Evolutionary conservation across 495 filamentous ascomycete genomes (phyloP).

Genomic region (Hyaloscypha variabilis): DNA sequence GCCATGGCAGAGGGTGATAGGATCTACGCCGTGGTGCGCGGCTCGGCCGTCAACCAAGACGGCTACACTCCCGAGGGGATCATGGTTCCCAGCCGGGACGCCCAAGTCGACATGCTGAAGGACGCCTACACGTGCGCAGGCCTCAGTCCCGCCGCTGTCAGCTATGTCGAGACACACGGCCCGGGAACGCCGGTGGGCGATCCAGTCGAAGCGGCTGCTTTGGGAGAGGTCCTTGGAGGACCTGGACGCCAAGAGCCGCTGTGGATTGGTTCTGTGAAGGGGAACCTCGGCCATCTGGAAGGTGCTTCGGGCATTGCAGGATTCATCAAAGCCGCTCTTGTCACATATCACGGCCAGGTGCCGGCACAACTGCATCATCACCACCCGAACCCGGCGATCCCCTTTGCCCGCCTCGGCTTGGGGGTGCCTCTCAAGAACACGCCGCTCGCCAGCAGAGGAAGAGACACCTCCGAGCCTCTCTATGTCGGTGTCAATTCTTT

Average conservation of each 20-base stretch:
- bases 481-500: too few species aligned
- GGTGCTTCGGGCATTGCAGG: slow-evolving; percentile 58
- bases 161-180: slow-evolving; percentile 44
- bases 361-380: too few species aligned
- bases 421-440: too few species aligned
- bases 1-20: slow-evolving; percentile 59
- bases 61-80: slow-evolving; percentile 52
- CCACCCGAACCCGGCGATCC: too few species aligned
- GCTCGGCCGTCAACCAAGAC: slow-evolving; percentile 61
- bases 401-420: too few species aligned
- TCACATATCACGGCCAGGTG: too few species aligned
- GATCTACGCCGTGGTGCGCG: slow-evolving; percentile 63
- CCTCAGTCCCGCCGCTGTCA: slow-evolving; percentile 45
- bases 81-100: slow-evolving; percentile 55
- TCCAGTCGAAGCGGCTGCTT: slow-evolving; percentile 52
- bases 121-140: slow-evolving; percentile 42
- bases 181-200: slow-evolving; percentile 65
- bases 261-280: slow-evolving; percentile 59
- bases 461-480: too few species aligned
- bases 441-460: too few species aligned
- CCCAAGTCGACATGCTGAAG: slow-evolving; percentile 54
- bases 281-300: slow-evolving; percentile 65
- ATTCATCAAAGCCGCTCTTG: too few species aligned
- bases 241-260: slow-evolving; percentile 41
- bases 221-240: slow-evolving; percentile 44